These are phyloP conservation scores for Dothistroma pini DNA, from an alignment of 2,329 filamentous ascomycete species.

Conservation along the genomic window DNA sequence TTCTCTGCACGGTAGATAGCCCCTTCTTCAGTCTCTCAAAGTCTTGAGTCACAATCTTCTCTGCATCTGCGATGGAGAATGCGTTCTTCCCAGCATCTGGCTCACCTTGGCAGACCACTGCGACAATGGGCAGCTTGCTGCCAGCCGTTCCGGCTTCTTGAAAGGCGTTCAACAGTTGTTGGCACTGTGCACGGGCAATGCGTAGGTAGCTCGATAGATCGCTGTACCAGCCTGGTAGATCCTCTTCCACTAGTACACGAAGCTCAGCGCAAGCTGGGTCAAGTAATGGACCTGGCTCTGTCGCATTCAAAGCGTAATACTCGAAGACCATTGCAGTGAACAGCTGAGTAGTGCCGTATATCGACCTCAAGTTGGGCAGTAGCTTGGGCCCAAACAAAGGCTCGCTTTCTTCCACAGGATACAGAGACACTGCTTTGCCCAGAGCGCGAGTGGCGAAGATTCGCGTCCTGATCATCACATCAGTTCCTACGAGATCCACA, in stretches of 20 bases:
- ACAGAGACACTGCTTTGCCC: constrained; percentile 73
- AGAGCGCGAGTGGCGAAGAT: constrained; percentile 84
- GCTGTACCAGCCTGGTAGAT: constrained; percentile 77
- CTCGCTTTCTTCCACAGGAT: constrained; percentile 59
- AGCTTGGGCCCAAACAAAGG: constrained; percentile 64
- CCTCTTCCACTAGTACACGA: constrained; percentile 72
- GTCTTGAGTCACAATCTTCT: constrained; percentile 80
- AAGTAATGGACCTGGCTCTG: constrained; percentile 47
- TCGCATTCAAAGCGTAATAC: constrained; percentile 67
- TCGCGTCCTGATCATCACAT: constrained; percentile 82
- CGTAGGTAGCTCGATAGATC: constrained; percentile 89
- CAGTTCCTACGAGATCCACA: constrained; percentile 86
- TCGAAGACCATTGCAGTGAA: constrained; percentile 80
- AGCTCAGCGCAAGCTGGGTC: constrained; percentile 62
- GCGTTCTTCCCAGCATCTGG: constrained; percentile 85
- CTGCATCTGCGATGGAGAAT: constrained; percentile 82
- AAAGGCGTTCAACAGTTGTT: constrained; percentile 86
- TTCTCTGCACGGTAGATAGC: constrained; percentile 81
- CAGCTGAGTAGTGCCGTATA: constrained; percentile 81
- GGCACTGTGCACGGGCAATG: constrained; percentile 84
- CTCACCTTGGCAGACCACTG: constrained; percentile 91
- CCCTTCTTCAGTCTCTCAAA: constrained; percentile 84
- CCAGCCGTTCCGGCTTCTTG: constrained; percentile 78
- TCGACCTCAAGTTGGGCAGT: constrained; percentile 63
- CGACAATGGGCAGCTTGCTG: constrained; percentile 71